phyloP scores from a whole-genome alignment of 345 rosid species.

The Salix dunnii region DNA sequence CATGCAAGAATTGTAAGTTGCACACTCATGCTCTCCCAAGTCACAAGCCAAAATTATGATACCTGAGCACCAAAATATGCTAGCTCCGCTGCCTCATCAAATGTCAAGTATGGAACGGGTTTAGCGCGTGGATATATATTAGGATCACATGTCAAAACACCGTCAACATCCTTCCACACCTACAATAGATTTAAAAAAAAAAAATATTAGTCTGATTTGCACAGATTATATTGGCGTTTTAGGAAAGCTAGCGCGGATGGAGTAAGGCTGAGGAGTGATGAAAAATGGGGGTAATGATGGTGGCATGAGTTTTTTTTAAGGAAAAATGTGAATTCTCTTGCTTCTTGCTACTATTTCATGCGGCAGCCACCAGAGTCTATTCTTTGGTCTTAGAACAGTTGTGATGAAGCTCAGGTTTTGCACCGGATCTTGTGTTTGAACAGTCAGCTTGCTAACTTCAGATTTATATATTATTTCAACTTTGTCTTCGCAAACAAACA shows the following conservation, averaged over 20 bases:
- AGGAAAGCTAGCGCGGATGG: neutral
- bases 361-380: too few species aligned
- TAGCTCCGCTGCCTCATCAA: constrained; percentile 98
- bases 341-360: too few species aligned
- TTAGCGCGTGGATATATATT: constrained; percentile 65
- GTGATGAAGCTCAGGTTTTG: neutral
- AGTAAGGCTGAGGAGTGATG: too few species aligned
- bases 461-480: neutral
- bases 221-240: neutral
- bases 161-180: constrained; percentile 99
- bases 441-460: neutral
- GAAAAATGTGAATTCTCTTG: too few species aligned
- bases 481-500: neutral
- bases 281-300: neutral
- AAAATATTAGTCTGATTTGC: neutral
- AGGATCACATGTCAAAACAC: constrained; percentile 98
- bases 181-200: constrained; percentile 23
- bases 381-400: neutral
- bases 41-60: neutral
- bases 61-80: constrained; percentile 99
- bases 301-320: neutral
- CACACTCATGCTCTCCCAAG: neutral
- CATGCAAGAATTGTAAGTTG: neutral
- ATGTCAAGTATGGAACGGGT: constrained; percentile 85
- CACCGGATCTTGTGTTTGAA: neutral